Percentiles rank a stretch among this genome's conserved stretches.
Conservation (phyloP, 768 basidiomycete genomes). For the Lactarius indigo region DNA sequence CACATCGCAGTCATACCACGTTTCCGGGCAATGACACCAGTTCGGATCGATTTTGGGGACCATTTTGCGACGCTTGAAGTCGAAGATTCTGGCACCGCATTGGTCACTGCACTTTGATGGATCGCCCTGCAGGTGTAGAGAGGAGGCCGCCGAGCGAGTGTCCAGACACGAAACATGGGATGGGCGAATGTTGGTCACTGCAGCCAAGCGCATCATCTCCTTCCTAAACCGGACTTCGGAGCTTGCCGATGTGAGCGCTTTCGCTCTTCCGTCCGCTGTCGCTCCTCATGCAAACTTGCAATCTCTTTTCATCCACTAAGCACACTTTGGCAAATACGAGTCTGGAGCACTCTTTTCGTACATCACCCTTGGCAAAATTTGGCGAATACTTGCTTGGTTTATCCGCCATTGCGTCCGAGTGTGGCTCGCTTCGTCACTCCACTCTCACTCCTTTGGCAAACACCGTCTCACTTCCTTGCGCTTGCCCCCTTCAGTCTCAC, state of each 20-base stretch:
- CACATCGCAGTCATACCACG: conserved; percentile 94
- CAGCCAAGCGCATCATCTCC: neutral
- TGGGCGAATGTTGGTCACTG: neutral
- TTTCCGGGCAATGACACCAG: conserved; percentile 91
- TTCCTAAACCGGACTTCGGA: conserved; percentile 12
- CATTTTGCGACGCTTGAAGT: conserved; percentile 49
- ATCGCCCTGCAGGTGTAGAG: conserved; percentile 39
- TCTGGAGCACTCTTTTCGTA: too few species aligned
- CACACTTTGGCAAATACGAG: too few species aligned
- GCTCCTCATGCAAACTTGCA: too few species aligned
- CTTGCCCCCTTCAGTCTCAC: too few species aligned
- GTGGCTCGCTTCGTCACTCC: too few species aligned
- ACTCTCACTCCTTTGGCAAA: too few species aligned
- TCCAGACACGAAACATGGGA: conserved; percentile 44
- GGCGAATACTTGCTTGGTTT: too few species aligned
- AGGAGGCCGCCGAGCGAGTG: conserved; percentile 39
- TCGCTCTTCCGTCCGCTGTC: too few species aligned
- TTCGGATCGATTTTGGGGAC: conserved; percentile 81
- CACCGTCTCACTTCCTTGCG: too few species aligned
- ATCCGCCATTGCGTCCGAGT: too few species aligned
- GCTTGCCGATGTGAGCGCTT: neutral
- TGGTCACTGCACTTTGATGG: conserved; percentile 40
- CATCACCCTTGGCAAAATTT: too few species aligned
- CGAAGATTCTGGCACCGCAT: conserved; percentile 33
- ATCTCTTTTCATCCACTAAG: too few species aligned